These are phyloP conservation scores for Fusarium pseudoanthophilum DNA, from an alignment of 2,329 filamentous ascomycete species.

Conservation along the genomic window DNA sequence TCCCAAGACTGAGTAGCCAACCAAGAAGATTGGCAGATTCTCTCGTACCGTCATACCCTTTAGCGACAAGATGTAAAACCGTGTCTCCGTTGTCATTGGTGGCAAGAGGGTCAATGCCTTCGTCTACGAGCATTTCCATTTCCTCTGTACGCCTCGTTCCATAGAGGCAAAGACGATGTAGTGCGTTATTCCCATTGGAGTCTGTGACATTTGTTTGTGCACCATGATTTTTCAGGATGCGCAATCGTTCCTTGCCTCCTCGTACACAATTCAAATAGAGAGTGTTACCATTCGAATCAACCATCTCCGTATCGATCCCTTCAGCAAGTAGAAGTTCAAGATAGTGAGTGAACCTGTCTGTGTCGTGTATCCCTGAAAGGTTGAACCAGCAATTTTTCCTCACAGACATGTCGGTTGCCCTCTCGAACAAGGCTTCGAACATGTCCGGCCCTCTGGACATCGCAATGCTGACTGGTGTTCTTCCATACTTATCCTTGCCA, in stretches of 20 bases:
- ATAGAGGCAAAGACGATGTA: not conserved
- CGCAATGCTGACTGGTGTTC: not conserved
- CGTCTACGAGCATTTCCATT: not conserved
- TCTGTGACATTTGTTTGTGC: constrained; percentile 10
- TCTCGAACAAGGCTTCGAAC: constrained; percentile 22
- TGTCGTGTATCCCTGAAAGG: not conserved
- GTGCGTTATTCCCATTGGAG: constrained; percentile 22
- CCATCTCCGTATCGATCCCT: constrained; percentile 25
- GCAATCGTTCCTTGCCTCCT: not conserved
- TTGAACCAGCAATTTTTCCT: constrained; percentile 24
- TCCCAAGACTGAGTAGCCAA: constrained; percentile 25
- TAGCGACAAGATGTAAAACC: constrained; percentile 23
- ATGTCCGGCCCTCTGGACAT: not conserved
- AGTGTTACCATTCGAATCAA: constrained; percentile 6
- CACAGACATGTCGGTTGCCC: not conserved
- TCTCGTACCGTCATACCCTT: not conserved
- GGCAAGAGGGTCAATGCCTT: constrained; percentile 22
- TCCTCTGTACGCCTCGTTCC: not conserved
- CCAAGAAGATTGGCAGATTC: not conserved
- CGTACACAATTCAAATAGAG: constrained; percentile 25
- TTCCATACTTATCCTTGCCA: not conserved
- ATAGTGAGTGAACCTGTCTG: not conserved
- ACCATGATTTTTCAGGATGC: constrained; percentile 4
- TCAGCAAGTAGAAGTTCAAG: constrained; percentile 23
- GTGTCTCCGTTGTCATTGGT: constrained; percentile 29